These are phyloP conservation scores for Medakamo hakoo DNA, from an alignment of 139 green algal species.

Conservation along the genomic window DNA sequence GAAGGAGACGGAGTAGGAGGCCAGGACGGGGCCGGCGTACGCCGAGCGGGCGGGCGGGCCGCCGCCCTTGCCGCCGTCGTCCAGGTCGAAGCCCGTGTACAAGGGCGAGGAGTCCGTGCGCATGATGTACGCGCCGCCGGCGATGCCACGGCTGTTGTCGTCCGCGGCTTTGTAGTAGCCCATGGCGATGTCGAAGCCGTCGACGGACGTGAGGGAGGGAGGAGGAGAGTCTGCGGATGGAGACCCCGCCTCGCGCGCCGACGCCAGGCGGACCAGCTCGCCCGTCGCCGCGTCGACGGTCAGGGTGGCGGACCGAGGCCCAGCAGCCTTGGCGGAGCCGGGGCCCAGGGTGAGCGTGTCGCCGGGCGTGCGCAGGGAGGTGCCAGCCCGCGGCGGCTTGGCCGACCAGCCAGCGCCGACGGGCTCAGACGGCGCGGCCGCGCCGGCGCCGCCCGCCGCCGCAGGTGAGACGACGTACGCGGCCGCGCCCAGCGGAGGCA, in stretches of 20 bases:
- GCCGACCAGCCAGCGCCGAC: too few species aligned
- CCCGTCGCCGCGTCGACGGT: not conserved
- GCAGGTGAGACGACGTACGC: too few species aligned
- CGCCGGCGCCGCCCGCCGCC: too few species aligned
- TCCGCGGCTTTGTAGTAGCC: slow-evolving; percentile 32
- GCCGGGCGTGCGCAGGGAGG: too few species aligned
- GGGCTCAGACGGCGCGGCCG: too few species aligned
- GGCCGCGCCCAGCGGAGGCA: too few species aligned
- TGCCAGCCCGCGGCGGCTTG: too few species aligned
- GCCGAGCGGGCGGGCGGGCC: not conserved
- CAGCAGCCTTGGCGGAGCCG: not conserved
- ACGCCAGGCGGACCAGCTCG: too few species aligned
- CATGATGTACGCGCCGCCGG: slow-evolving; percentile 56
- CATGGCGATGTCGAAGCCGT: not conserved
- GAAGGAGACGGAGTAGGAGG: not conserved
- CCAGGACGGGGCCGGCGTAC: not conserved
- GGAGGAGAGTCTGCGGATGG: too few species aligned
- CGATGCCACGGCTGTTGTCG: too few species aligned
- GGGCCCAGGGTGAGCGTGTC: too few species aligned
- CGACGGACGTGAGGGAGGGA: not conserved
- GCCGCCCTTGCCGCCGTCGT: not conserved
- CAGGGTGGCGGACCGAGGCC: not conserved
- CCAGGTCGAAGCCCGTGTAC: not conserved
- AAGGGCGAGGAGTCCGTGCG: slow-evolving; percentile 8
- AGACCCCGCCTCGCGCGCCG: too few species aligned